A percentile compares a stretch with the other conserved stretches of the same genome.
phyloP scores from a whole-genome alignment of 305 asterid genomes.

The Salvia sclarea region DNA sequence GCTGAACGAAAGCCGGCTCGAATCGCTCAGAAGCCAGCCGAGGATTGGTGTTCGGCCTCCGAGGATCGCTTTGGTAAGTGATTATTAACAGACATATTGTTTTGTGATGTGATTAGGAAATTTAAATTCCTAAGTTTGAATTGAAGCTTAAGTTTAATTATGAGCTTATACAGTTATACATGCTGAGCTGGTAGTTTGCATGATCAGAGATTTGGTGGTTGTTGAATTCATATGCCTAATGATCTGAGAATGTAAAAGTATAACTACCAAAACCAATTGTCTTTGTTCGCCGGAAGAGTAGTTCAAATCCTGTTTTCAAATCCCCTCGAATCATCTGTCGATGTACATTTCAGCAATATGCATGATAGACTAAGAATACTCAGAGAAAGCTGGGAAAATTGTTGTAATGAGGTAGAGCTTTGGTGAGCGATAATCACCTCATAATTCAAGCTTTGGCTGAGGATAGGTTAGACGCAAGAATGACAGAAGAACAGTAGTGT shows the following conservation, averaged over 20 bases:
- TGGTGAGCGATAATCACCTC: conserved; percentile 3
- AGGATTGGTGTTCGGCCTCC: conserved; percentile 83
- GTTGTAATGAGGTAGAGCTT: neutral
- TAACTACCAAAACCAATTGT: neutral
- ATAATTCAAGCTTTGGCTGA: neutral
- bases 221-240: conserved; percentile 21
- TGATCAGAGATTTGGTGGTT: conserved; percentile 1
- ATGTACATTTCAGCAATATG: neutral
- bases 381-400: neutral
- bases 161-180: conserved; percentile 16
- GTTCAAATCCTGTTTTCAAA: conserved; percentile 12
- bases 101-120: conserved; percentile 12
- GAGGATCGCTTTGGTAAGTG: conserved; percentile 75
- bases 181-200: conserved; percentile 21
- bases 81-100: neutral
- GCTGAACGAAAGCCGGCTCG: conserved; percentile 49
- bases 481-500: conserved; percentile 2
- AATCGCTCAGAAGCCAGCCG: conserved; percentile 62
- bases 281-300: conserved; percentile 10
- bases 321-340: conserved; percentile 17
- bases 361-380: neutral
- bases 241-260: conserved; percentile 5
- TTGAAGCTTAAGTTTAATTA: conserved; percentile 13
- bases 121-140: neutral
- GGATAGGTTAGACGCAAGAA: neutral